A percentile compares a stretch with the other conserved stretches of the same genome.
phyloP scores from a whole-genome alignment of 257 asterid species.

The Solanum pimpinellifolium region DNA sequence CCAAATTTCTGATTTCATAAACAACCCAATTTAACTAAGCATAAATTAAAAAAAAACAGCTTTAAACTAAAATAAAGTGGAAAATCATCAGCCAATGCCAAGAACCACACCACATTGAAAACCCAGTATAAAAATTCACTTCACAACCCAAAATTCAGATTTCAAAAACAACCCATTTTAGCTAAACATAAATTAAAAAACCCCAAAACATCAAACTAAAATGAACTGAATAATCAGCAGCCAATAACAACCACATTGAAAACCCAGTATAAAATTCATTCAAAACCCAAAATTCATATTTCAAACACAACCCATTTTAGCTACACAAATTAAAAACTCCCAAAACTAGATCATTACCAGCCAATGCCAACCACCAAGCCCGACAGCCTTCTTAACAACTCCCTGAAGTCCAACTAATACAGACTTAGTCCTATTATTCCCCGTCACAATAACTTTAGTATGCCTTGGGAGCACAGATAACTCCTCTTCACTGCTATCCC shows the following conservation, averaged over 20 bases:
- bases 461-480: conserved; percentile 77
- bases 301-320: not conserved
- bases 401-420: conserved; percentile 95
- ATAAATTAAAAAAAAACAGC: not conserved
- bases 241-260: conserved; percentile 81
- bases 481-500: conserved; percentile 89
- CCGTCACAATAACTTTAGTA: conserved; percentile 91
- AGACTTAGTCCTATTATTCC: conserved; percentile 84
- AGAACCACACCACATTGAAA: conserved; percentile 8
- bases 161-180: not conserved
- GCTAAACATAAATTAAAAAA: not conserved
- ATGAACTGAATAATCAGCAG: conserved; percentile 34
- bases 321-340: not conserved
- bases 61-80: not conserved
- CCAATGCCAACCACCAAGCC: conserved; percentile 99
- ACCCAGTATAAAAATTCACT: not conserved
- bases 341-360: conserved; percentile 35
- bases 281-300: not conserved
- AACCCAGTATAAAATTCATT: not conserved
- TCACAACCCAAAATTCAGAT: not conserved
- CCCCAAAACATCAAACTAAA: not conserved
- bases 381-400: conserved; percentile 96
- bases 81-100: conserved; percentile 86
- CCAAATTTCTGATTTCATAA: not conserved
- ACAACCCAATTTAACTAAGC: not conserved